phyloP scores from a whole-genome alignment of 768 basidiomycete genomes.

The Mrakia gelida region DNA sequence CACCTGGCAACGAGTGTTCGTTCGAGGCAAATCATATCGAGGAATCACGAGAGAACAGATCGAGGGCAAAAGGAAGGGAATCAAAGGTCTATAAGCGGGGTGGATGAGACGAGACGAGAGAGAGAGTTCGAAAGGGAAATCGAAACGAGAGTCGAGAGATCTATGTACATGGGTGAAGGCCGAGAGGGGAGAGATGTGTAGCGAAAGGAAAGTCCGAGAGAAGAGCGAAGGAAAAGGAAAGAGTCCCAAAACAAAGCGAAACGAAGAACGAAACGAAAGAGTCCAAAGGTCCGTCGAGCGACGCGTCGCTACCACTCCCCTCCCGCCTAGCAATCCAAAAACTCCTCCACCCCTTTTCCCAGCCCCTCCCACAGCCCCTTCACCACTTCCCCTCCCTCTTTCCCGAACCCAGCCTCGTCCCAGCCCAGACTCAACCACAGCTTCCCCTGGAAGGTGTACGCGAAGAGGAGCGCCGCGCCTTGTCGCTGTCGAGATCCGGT shows the following conservation, averaged over 20 bases:
- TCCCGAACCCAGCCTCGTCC: conserved; percentile 69
- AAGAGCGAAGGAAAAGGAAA: too few relatives aligned
- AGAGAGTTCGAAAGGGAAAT: too few relatives aligned
- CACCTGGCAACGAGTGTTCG: background rate
- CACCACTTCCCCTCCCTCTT: conserved; percentile 51
- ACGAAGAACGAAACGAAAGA: background rate
- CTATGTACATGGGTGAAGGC: too few relatives aligned
- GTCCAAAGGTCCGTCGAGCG: too few relatives aligned
- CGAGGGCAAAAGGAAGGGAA: background rate
- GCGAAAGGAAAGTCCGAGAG: too few relatives aligned
- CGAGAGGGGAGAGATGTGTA: too few relatives aligned
- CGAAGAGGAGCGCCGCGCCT: conserved; percentile 72
- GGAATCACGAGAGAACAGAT: background rate
- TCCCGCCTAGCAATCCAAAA: conserved; percentile 46
- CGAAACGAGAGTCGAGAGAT: too few relatives aligned
- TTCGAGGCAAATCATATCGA: background rate
- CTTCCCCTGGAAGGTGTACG: conserved; percentile 49
- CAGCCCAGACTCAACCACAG: conserved; percentile 75
- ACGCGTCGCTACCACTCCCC: conserved; percentile 42
- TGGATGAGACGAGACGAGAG: too few relatives aligned
- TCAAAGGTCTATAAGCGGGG: too few relatives aligned
- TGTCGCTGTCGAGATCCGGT: conserved; percentile 75
- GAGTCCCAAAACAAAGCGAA: background rate
- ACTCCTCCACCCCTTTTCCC: conserved; percentile 55
- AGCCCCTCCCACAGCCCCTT: conserved; percentile 66